Conservation (phyloP, 2,329 filamentous ascomycete genomes). For the Colletotrichum sp. region DNA sequence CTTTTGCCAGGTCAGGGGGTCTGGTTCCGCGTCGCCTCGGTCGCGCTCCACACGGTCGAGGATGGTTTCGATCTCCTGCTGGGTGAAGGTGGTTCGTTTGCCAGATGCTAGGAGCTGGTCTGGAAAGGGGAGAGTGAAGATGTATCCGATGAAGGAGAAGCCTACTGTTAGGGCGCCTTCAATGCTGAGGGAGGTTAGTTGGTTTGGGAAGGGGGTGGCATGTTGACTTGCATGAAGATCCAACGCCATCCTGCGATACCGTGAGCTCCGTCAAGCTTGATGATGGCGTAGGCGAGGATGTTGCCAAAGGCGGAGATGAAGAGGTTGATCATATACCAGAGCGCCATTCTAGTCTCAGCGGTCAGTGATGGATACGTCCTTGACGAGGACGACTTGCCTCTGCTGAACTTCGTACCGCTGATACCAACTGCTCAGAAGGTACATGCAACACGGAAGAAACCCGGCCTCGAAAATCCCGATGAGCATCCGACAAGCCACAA, state of each 20-base stretch:
- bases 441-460: slow-evolving; percentile 30
- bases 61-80: slow-evolving; percentile 30
- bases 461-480: slow-evolving; percentile 24
- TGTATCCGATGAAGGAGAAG: slow-evolving; percentile 27
- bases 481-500: slow-evolving; percentile 30
- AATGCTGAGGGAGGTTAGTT: slow-evolving; percentile 3
- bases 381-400: background rate
- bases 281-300: slow-evolving; percentile 29
- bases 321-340: slow-evolving; percentile 25
- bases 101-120: slow-evolving; percentile 6
- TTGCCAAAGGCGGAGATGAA: slow-evolving; percentile 31
- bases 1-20: slow-evolving; percentile 38
- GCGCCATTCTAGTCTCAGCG: slow-evolving; percentile 27
- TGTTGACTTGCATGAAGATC: slow-evolving; percentile 24
- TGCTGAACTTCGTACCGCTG: background rate
- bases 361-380: no score
- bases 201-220: background rate
- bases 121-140: slow-evolving; percentile 29
- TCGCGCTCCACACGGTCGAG: slow-evolving; percentile 42
- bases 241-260: slow-evolving; percentile 44
- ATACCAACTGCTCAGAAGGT: background rate
- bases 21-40: slow-evolving; percentile 42
- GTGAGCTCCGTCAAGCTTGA: slow-evolving; percentile 46
- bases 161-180: slow-evolving; percentile 29
- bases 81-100: background rate